Percentiles rank a stretch among this genome's conserved stretches.
These are phyloP conservation scores for Verticillium dahliae DNA, from an alignment of 2,329 filamentous ascomycete genomes.

Conservation along the genomic window DNA sequence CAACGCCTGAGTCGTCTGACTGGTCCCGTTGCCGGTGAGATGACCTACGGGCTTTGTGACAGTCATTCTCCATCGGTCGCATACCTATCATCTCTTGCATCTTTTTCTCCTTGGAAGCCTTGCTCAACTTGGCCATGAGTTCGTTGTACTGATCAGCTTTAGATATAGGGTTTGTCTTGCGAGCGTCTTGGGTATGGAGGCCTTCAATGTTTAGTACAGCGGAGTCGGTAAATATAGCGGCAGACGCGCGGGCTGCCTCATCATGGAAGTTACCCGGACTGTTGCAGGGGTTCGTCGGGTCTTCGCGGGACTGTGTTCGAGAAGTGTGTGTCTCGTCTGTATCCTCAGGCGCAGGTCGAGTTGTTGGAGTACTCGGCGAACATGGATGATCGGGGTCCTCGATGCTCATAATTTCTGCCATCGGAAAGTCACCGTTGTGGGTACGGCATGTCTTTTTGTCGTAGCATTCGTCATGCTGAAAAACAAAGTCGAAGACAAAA, in stretches of 20 bases:
- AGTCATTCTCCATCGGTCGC: neutral
- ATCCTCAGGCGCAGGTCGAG: neutral
- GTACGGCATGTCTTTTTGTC: conserved; percentile 1
- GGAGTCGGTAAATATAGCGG: neutral
- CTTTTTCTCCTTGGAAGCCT: neutral
- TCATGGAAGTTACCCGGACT: neutral
- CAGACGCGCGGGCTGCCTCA: neutral
- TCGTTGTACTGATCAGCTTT: neutral
- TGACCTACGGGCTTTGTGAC: neutral
- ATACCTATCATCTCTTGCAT: neutral
- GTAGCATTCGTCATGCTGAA: conserved; percentile 2
- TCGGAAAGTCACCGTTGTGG: conserved; percentile 1
- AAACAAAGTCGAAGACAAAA: neutral
- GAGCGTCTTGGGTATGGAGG: neutral
- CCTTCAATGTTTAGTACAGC: neutral
- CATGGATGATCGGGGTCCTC: conserved; percentile 4
- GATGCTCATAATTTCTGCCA: conserved; percentile 8
- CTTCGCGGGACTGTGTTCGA: neutral
- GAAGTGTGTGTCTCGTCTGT: neutral
- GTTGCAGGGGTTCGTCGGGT: neutral
- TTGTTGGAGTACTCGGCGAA: neutral
- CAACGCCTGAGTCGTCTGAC: neutral
- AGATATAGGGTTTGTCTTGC: neutral
- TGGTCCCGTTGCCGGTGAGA: neutral
- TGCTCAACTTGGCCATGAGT: neutral